Percentiles rank a stretch among this genome's conserved stretches.
These are phyloP conservation scores for Acanthamoeba sp. DNA, from an alignment of 208 protist genomes.

Conservation along the genomic window DNA sequence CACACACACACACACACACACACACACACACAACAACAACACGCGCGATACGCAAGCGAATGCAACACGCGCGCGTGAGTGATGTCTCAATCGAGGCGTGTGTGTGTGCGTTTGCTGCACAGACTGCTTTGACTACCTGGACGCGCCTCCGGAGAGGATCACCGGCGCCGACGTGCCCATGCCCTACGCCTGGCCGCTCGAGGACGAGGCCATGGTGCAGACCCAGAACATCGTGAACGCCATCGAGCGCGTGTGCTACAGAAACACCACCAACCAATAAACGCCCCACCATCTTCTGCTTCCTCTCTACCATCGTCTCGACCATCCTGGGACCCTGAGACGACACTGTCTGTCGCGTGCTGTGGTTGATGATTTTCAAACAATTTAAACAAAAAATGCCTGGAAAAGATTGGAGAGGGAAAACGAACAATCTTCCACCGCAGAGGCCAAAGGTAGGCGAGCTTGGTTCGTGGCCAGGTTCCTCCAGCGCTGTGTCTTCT, in stretches of 20 bases:
- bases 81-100: neutral
- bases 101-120: neutral
- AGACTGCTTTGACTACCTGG: constrained; percentile 97
- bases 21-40: neutral
- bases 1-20: neutral
- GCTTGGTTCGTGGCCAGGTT: too few relatives aligned
- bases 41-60: neutral
- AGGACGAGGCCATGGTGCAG: constrained; percentile 89
- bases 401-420: too few relatives aligned
- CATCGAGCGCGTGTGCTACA: constrained; percentile 79
- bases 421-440: too few relatives aligned
- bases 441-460: too few relatives aligned
- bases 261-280: constrained; percentile 50
- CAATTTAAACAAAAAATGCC: too few relatives aligned
- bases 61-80: too few relatives aligned
- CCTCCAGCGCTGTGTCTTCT: too few relatives aligned
- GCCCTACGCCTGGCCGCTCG: constrained; percentile 97
- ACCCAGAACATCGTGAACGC: constrained; percentile 84
- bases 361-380: neutral
- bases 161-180: constrained; percentile 98
- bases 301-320: neutral
- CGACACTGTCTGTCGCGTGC: too few relatives aligned
- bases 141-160: constrained; percentile 96
- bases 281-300: neutral
- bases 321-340: neutral